Conservation (phyloP, 2,329 filamentous ascomycete genomes). For the Hypoxylon sp. region DNA sequence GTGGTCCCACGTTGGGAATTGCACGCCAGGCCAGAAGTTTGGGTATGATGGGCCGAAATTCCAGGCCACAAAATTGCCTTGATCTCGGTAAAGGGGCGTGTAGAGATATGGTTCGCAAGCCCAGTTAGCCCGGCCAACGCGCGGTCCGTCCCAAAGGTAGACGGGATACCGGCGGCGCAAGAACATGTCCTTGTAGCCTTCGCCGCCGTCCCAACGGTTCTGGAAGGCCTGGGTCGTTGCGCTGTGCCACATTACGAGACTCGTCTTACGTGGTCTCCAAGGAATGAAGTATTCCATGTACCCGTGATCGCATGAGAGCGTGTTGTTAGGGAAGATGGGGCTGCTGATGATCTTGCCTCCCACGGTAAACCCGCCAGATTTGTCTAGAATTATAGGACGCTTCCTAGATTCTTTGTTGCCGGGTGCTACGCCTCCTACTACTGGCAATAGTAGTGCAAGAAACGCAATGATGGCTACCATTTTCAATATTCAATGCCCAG, state of each 20-base stretch:
- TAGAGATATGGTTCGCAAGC: slow-evolving; percentile 54
- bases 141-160: slow-evolving; percentile 58
- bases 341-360: slow-evolving; percentile 54
- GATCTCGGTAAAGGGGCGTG: slow-evolving; percentile 53
- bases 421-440: slow-evolving; percentile 2
- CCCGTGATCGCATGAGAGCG: slow-evolving; percentile 58
- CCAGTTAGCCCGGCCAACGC: slow-evolving; percentile 57
- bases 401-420: slow-evolving; percentile 14
- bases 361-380: slow-evolving; percentile 56
- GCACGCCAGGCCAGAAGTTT: slow-evolving; percentile 55
- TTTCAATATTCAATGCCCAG: slow-evolving; percentile 1
- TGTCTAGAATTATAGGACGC: slow-evolving; percentile 48
- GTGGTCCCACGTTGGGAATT: slow-evolving; percentile 54
- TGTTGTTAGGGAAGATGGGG: slow-evolving; percentile 51
- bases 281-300: slow-evolving; percentile 59
- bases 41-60: slow-evolving; percentile 55
- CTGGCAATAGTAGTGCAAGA: slow-evolving; percentile 7
- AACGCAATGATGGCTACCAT: slow-evolving; percentile 18
- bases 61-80: slow-evolving; percentile 56
- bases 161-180: slow-evolving; percentile 57
- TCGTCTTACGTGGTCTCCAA: slow-evolving; percentile 53
- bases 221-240: slow-evolving; percentile 57
- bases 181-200: slow-evolving; percentile 59
- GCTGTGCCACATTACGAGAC: slow-evolving; percentile 58
- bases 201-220: slow-evolving; percentile 58